Base-by-base conservation (phyloP, 192 early-diverging fungal genomes). In the Cetraspora pellucida region DNA sequence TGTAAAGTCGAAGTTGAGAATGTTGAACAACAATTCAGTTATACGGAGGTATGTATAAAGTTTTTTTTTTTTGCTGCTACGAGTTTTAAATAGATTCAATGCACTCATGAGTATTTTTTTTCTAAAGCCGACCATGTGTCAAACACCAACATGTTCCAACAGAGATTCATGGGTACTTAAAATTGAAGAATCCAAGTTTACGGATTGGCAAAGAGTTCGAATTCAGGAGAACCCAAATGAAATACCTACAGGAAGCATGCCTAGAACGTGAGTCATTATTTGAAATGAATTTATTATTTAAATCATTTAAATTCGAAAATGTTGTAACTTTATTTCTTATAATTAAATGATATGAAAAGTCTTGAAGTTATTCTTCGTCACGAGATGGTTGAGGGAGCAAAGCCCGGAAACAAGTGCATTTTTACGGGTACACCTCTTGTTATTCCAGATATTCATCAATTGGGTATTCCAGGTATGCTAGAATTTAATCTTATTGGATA, bases 191-290 rank as follows among this genome's bases (percentile, higher is more conserved):
- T 93, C 91, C 81, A 90, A 89, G 77, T 99, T 98, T 82, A 89
- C 90, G 44, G 97, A 99, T 85, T 99, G 97, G 97, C 97, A 99
- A 87, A 90, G 95, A 75, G 90, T 98, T 55, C 90, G 97, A 10
- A 86, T 99, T 58, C 97, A 99, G 82, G 97, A 99, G 84, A 95
- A 96, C 78, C 85, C 96, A 16, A 89, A 92, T 49, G 96, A 99
- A 82, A 97, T 99, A 46, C 97, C 97, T 28, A 91, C 96, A 9
- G 97, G 97, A 49, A 92, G 92, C 74, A 98, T 98, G 96, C 97
- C 97, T 31, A 87, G 97, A 82, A 94, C 92, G 92, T 93, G 81
- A 69, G 82, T 85, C 21, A 73, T n/a, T 3, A 27, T 30, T n/a
- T n/a, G 23, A n/a, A 10, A 11, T 31, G 2, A 2, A 21, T 6